Base-by-base conservation (phyloP, 441 rosid genomes). In the Cnidoscolus chayamansa region DNA sequence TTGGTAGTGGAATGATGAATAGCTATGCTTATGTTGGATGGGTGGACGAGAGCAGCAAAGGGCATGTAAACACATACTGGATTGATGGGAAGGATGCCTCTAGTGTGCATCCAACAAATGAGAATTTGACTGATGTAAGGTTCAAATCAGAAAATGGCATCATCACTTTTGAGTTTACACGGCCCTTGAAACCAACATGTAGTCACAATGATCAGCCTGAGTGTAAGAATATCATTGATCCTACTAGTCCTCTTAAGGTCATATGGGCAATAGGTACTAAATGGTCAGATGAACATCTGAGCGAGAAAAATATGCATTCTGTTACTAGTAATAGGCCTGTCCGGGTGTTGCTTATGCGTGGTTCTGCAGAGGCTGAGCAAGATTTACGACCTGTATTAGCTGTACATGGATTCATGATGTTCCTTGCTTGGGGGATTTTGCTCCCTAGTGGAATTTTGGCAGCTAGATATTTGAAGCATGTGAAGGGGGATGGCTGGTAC, bases 401-500 rank as follows among this genome's bases (percentile, higher is more conserved):
- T 4, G 98, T 92, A 65, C 99, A 95, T 20, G 98, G 98, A 58
- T 95, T 91, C 84, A 91, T 95, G 99, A 95, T 95, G 99, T 92
- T 95, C 83, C 97, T 95, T 13, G 97, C 98, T 70, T 95, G 98
- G 99, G 99, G 97, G 53, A 90, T 95, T 82, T 77, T 95, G 79
- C 89, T 95, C 65, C 98, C 99, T 17, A 90, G 96, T 1, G 99
- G 99, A 53, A 85, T 90, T 78, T 68, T 94, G 79, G 88, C 99
- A 0, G 97, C 98, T 64, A 86, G 98, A 73, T 95, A 92, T 86
- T 70, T 94, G 72, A 90, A 94, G 78, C 98, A 94, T 65, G 89
- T 94, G 70, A 92, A 94, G 78, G 99, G 98, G 20, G 98, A 94
- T 75, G 88, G 94, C 67, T 95, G 99, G 99, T 95, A 82, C 77